These are phyloP conservation scores for Carex sylvatica DNA, from an alignment of 202 grass and related monocot species.

Conservation along the genomic window DNA sequence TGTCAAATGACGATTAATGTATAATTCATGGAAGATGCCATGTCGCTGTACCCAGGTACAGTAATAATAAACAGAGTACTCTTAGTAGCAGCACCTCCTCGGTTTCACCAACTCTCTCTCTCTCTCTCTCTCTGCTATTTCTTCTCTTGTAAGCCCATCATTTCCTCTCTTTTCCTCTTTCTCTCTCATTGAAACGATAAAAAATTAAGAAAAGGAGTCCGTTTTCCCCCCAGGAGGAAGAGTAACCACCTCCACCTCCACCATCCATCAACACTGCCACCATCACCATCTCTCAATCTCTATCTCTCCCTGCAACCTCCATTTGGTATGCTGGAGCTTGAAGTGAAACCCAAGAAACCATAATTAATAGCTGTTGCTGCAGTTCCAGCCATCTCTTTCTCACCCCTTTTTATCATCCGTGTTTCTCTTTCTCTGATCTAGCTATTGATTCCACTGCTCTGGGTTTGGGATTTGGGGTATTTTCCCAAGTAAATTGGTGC, in stretches of 20 bases:
- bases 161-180: background rate
- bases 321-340: constrained; percentile 37
- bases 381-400: constrained; percentile 9
- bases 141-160: constrained; percentile 5
- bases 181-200: constrained; percentile 6
- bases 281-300: constrained; percentile 32
- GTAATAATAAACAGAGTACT: constrained; percentile 32
- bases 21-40: constrained; percentile 51
- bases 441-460: background rate
- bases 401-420: constrained; percentile 25
- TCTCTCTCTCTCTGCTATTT: background rate
- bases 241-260: constrained; percentile 49
- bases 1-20: background rate
- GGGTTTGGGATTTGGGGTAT: background rate
- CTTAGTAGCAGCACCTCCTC: background rate
- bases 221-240: constrained; percentile 14
- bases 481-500: constrained; percentile 39
- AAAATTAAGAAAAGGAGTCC: background rate
- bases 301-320: constrained; percentile 25
- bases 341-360: constrained; percentile 89
- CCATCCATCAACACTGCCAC: constrained; percentile 34
- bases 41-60: constrained; percentile 52
- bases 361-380: constrained; percentile 47
- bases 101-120: constrained; percentile 21
- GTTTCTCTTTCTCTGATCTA: constrained; percentile 33